Evolutionary conservation across 805 yeast genomes (phyloP).

Genomic region (Candida ulmi): DNA sequence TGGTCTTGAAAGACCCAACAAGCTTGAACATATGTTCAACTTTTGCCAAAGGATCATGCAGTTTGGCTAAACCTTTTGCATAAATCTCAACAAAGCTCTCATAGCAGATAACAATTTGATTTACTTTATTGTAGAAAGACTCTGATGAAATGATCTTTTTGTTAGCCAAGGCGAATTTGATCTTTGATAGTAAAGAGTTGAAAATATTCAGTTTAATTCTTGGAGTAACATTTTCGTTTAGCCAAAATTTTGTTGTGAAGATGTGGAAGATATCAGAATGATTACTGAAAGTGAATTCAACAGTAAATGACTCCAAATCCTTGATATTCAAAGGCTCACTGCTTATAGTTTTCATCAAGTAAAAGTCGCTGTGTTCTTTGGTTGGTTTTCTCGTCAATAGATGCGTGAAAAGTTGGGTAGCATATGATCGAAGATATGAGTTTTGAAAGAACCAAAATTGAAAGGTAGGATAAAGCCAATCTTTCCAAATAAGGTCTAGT

Average conservation of each 20-base stretch:
- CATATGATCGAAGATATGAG: background rate
- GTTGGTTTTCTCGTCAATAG: background rate
- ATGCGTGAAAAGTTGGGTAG: background rate
- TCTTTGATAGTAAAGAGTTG: background rate
- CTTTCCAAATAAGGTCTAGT: background rate
- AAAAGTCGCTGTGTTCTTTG: background rate
- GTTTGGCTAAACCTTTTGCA: background rate
- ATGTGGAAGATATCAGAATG: background rate
- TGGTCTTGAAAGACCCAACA: background rate
- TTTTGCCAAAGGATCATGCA: background rate
- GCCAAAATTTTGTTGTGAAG: background rate
- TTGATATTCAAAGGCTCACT: background rate
- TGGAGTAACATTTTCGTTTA: background rate
- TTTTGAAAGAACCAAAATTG: background rate
- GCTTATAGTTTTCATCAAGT: background rate
- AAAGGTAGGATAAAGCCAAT: background rate
- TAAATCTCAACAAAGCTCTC: background rate
- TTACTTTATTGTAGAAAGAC: background rate
- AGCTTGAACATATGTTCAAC: background rate
- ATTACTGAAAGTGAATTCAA: background rate
- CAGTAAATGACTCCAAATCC: background rate
- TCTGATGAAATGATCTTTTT: background rate
- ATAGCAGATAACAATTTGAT: background rate
- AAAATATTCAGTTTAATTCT: background rate
- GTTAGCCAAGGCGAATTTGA: background rate